Percentiles rank a stretch among this genome's conserved stretches.
Conservation (phyloP, 1,284 basidiomycete species). For the Heterobasidion parviporum region DNA sequence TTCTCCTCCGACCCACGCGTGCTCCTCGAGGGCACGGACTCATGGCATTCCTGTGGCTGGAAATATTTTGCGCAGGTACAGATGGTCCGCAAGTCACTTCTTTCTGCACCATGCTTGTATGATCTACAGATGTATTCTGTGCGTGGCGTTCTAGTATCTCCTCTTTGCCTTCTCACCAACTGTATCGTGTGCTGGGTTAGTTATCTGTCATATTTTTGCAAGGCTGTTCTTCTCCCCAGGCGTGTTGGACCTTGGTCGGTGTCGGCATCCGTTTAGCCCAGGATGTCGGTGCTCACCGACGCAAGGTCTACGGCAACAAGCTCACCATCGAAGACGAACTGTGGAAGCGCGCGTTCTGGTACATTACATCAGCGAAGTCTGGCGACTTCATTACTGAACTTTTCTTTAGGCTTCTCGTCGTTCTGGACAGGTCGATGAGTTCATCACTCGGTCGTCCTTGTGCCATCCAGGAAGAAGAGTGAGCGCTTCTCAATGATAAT, state of each 20-base stretch:
- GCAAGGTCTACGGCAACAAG: conserved; percentile 22
- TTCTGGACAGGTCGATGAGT: conserved; percentile 58
- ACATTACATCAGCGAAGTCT: conserved; percentile 3
- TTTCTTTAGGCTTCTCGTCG: conserved; percentile 46
- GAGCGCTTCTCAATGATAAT: conserved; percentile 16
- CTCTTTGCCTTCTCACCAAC: background rate
- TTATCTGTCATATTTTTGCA: conserved; percentile 29
- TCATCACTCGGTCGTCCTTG: conserved; percentile 72
- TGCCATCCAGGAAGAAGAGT: conserved; percentile 84
- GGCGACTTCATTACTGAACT: background rate
- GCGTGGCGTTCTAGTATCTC: conserved; percentile 6
- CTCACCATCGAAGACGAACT: conserved; percentile 37
- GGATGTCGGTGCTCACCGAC: conserved; percentile 34
- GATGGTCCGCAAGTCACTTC: conserved; percentile 46
- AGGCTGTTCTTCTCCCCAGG: conserved; percentile 41
- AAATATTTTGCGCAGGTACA: conserved; percentile 63
- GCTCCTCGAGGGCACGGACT: conserved; percentile 35
- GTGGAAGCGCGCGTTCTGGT: conserved; percentile 73
- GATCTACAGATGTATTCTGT: conserved; percentile 59
- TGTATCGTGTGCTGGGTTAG: conserved; percentile 10
- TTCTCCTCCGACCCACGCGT: conserved; percentile 64
- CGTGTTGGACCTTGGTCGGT: conserved; percentile 44
- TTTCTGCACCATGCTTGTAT: conserved; percentile 51
- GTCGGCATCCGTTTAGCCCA: conserved; percentile 44
- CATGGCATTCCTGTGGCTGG: conserved; percentile 65